Base-by-base conservation (phyloP, 306 rosid species). In the Pueraria montana region DNA sequence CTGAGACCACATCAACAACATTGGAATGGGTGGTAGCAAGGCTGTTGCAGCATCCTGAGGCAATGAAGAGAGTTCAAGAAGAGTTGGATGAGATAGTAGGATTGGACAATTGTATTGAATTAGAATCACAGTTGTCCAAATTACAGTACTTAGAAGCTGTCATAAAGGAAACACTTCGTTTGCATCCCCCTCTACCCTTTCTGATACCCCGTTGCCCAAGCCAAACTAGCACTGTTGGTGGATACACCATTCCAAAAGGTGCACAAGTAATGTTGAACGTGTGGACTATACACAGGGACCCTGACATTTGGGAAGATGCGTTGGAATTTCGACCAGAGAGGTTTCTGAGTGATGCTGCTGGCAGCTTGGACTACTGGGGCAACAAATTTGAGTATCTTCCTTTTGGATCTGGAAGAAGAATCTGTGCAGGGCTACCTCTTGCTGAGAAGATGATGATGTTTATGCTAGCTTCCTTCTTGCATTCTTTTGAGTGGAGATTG, bases 11-110 rank as follows among this genome's bases (percentile, higher is more conserved):
- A 12, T 7, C 87, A 11, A 77, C 72, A 5, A 72, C 81, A 1
- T 16, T 83, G 0, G 90, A 88, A 77, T 88, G 86, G 88, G 80
- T 45, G 23, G 80, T 83, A 83, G 53, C 90, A 4, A 30, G 27
- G 48, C 32, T 73, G 17, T 12, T 83, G n/a, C 38, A 24, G 36
- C 66, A 24, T 59, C 66, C 38, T 11, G 36, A 26, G 66, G 18
- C 36, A 59, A 59, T 59, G 66, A 24, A 59, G n/a, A 59, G 36
- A 5, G 66, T 59, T 59, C 18, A 59, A 0, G 66, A 59, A 59
- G n/a, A 59, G 38, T 24, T 59, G 10, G 16, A 58, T 23, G 13
- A 6, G 5, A 17, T 11, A 8, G 50, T 86, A 65, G 87, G 89
- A 18, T n/a, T 72, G 70, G 40, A 83, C 74, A 68, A 26, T 64